Evolutionary conservation across 495 filamentous ascomycete genomes (phyloP).

Genomic region (Aspergillus mulundensis): DNA sequence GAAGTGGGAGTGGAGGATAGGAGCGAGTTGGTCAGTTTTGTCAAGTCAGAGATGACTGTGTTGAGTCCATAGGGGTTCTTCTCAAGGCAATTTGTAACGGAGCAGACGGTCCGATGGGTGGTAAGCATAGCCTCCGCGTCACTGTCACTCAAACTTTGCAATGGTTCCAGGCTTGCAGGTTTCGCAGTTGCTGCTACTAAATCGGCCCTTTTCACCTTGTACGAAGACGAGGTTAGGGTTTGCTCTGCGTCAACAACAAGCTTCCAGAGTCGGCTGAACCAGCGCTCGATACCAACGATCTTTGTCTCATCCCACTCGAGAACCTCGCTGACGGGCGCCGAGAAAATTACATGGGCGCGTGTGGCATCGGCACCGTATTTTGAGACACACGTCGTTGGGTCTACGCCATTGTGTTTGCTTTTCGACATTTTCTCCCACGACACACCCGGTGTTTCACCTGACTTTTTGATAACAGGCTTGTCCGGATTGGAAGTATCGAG

Average conservation of each 20-base stretch:
- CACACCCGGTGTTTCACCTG: conserved; percentile 52
- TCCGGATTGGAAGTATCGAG: conserved; percentile 57
- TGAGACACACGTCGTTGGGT: conserved; percentile 64
- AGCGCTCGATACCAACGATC: conserved; percentile 75
- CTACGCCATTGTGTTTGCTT: conserved; percentile 90
- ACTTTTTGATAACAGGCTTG: conserved; percentile 56
- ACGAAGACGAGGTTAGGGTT: conserved; percentile 21
- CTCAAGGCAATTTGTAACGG: conserved; percentile 65
- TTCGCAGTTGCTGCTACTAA: conserved; percentile 20
- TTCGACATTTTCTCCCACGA: conserved; percentile 95
- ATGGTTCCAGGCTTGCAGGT: conserved; percentile 22
- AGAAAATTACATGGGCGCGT: conserved; percentile 81
- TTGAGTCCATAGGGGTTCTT: conserved; percentile 68
- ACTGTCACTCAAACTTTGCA: conserved; percentile 37
- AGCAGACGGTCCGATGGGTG: conserved; percentile 61
- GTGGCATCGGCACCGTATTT: conserved; percentile 81
- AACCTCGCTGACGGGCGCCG: conserved; percentile 75
- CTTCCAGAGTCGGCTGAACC: conserved; percentile 65
- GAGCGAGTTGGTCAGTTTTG: conserved; percentile 69
- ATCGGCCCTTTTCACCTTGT: conserved; percentile 17
- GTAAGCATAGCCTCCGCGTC: conserved; percentile 58
- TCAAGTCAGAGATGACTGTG: conserved; percentile 77
- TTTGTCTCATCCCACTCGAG: conserved; percentile 85
- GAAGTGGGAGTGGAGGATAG: conserved; percentile 30
- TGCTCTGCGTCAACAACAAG: conserved; percentile 42